Evolutionary conservation across 2,329 filamentous ascomycete species (phyloP).

Genomic region (Paracorniculantispora psalliotae): DNA sequence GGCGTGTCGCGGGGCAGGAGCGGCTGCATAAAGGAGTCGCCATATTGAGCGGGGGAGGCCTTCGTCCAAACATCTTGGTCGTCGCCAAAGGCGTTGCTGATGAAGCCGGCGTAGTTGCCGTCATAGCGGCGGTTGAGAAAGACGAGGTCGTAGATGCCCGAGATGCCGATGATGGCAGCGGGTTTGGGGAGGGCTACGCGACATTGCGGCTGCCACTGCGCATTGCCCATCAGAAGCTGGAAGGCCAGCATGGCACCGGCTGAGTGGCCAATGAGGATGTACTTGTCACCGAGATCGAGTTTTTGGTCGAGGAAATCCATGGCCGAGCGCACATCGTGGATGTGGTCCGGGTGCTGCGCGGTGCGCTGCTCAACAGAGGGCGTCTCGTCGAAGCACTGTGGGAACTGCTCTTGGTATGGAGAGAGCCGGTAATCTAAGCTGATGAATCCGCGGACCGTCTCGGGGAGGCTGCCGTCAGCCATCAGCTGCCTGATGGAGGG

Average conservation of each 20-base stretch:
- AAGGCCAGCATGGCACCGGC: constrained; percentile 60
- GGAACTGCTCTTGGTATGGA: constrained; percentile 22
- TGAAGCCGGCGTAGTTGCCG: constrained; percentile 51
- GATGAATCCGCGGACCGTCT: constrained; percentile 54
- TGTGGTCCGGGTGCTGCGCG: constrained; percentile 54
- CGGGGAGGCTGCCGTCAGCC: constrained; percentile 20
- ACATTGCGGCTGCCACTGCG: constrained; percentile 21
- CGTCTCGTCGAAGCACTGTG: constrained; percentile 14
- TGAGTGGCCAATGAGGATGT: constrained; percentile 58
- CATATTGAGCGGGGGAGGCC: constrained; percentile 48
- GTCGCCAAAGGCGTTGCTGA: constrained; percentile 56
- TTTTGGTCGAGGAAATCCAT: constrained; percentile 42
- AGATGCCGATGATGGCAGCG: constrained; percentile 52
- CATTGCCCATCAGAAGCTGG: constrained; percentile 50
- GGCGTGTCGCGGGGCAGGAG: constrained; percentile 32
- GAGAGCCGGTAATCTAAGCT: constrained; percentile 61
- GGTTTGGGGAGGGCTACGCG: constrained; percentile 35
- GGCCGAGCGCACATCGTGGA: constrained; percentile 51
- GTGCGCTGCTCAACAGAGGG: constrained; percentile 31
- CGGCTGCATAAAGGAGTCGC: constrained; percentile 32
- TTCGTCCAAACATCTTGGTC: constrained; percentile 46
- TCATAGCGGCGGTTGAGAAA: constrained; percentile 44
- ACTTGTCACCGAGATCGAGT: constrained; percentile 41
- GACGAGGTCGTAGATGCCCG: constrained; percentile 63
- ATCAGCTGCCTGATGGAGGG: constrained; percentile 41